Evolutionary conservation across 2,329 filamentous ascomycete species (phyloP).

Genomic region (Pseudodiploospora longispora): DNA sequence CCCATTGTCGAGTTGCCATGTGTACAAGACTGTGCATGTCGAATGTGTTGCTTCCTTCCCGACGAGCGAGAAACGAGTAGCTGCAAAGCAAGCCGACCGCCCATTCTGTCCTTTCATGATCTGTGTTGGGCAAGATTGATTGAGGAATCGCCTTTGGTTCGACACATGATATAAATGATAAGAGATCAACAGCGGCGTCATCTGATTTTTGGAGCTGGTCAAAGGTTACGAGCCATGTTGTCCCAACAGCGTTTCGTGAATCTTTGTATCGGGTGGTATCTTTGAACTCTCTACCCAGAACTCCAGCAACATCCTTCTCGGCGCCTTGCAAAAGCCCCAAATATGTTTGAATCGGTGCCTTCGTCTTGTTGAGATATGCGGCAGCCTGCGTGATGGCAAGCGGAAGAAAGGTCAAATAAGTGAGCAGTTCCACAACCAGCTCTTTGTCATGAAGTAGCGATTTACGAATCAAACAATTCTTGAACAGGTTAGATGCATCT

Average conservation of each 20-base stretch:
- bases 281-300: constrained; percentile 23
- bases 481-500: no score
- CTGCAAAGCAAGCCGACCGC: constrained; percentile 1
- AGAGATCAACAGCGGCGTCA: constrained; percentile 18
- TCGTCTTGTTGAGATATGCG: constrained; percentile 24
- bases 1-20: background rate
- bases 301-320: constrained; percentile 11
- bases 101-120: constrained; percentile 10
- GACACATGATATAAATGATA: constrained; percentile 21
- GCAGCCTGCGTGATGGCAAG: constrained; percentile 28
- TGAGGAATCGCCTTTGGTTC: constrained; percentile 21
- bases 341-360: constrained; percentile 17
- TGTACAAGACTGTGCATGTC: background rate
- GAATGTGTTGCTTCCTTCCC: background rate
- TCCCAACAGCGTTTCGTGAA: constrained; percentile 19
- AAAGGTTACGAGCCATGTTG: constrained; percentile 28
- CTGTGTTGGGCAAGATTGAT: constrained; percentile 13
- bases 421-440: constrained; percentile 18
- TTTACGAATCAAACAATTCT: no score
- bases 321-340: constrained; percentile 15
- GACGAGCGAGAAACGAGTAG: constrained; percentile 1
- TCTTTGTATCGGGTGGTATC: constrained; percentile 18
- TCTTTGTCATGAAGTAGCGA: background rate
- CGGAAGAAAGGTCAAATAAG: constrained; percentile 21
- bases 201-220: constrained; percentile 17